These are phyloP conservation scores for Zymoseptoria brevis DNA, from an alignment of 2,329 filamentous ascomycete genomes.

Conservation along the genomic window DNA sequence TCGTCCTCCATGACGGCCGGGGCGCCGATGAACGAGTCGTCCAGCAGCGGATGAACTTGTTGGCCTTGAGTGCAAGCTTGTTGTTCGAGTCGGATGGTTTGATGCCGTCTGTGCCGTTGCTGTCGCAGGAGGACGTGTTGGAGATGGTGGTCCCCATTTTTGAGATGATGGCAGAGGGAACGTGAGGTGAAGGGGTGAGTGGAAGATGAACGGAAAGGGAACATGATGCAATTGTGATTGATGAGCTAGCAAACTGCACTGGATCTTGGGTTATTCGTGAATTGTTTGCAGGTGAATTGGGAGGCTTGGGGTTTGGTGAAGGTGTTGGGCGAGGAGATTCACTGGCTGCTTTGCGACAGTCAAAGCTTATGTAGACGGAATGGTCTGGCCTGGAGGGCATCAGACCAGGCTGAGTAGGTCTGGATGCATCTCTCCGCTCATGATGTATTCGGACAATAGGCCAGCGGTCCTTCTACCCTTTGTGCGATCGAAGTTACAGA, in stretches of 20 bases:
- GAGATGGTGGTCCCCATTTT: neutral
- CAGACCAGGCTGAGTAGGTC: neutral
- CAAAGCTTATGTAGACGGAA: too few species aligned
- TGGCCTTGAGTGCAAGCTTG: neutral
- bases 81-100: neutral
- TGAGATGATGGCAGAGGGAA: neutral
- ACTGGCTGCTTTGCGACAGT: too few species aligned
- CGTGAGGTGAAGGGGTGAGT: neutral
- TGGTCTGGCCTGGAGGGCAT: too few species aligned
- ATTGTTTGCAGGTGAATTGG: neutral
- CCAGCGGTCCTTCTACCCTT: neutral
- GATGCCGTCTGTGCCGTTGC: neutral
- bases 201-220: neutral
- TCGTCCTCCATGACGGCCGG: neutral
- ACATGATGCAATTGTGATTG: neutral
- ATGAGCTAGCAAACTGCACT: neutral
- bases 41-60: neutral
- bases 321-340: neutral
- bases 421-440: neutral
- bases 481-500: neutral
- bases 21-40: neutral
- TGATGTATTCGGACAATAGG: neutral
- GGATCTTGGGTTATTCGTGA: neutral
- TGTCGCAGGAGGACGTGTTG: neutral
- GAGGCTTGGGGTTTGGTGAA: neutral